Percentiles rank a stretch among this genome's conserved stretches.
Conservation (phyloP, 176 grass and related monocot species). For the Guadua angustifolia region DNA sequence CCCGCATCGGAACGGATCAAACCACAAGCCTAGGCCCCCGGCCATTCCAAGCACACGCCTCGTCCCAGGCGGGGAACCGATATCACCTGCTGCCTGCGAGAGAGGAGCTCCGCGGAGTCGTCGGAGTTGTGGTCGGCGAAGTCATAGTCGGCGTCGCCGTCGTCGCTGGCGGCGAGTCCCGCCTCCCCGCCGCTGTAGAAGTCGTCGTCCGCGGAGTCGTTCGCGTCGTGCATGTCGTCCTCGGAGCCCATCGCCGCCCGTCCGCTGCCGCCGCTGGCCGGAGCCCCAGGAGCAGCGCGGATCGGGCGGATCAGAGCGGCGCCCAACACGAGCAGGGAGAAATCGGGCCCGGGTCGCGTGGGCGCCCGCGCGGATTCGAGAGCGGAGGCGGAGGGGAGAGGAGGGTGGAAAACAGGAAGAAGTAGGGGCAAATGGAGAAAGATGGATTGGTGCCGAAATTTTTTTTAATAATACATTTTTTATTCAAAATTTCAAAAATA, state of each 20-base stretch:
- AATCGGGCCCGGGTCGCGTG: slow-evolving; percentile 47
- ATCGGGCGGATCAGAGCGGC: slow-evolving; percentile 72
- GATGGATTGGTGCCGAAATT: no score
- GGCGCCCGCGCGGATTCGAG: slow-evolving; percentile 32
- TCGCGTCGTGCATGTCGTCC: slow-evolving; percentile 97
- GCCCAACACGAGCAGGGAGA: slow-evolving; percentile 61
- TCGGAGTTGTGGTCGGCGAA: slow-evolving; percentile 94
- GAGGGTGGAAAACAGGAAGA: not conserved
- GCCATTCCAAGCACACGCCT: slow-evolving; percentile 13
- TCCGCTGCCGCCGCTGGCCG: slow-evolving; percentile 45
- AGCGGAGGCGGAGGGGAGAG: slow-evolving; percentile 32
- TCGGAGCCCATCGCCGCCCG: slow-evolving; percentile 76
- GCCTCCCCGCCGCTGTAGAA: slow-evolving; percentile 94
- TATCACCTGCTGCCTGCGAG: slow-evolving; percentile 81
- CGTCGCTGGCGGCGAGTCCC: slow-evolving; percentile 71
- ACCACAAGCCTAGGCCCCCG: not conserved
- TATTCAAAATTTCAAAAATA: no score
- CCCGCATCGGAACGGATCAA: slow-evolving; percentile 25
- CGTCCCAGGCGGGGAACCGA: not conserved
- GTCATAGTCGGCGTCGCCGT: slow-evolving; percentile 90
- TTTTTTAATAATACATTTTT: no score
- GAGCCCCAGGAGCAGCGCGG: slow-evolving; percentile 63
- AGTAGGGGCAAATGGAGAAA: not conserved
- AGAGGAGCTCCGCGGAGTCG: slow-evolving; percentile 69
- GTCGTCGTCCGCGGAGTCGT: slow-evolving; percentile 69